Evolutionary conservation across 441 rosid genomes (phyloP).

Genomic region (Populus hybrid): DNA sequence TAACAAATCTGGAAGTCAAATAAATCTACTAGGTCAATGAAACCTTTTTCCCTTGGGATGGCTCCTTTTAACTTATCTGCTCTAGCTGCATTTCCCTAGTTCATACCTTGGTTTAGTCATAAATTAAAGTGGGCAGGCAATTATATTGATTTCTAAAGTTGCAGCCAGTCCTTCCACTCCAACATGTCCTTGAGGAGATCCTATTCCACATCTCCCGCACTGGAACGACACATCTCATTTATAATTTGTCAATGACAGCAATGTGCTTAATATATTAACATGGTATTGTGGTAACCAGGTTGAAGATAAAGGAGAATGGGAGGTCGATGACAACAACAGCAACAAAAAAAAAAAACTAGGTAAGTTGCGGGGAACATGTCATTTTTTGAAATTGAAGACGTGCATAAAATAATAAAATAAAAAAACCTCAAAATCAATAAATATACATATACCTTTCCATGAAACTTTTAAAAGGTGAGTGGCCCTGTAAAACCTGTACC

Average conservation of each 20-base stretch:
- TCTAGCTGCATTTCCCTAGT: neutral
- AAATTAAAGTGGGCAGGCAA: neutral
- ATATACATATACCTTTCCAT: slow-evolving; percentile 37
- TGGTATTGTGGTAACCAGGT: neutral
- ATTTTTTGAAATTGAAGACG: neutral
- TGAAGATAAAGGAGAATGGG: neutral
- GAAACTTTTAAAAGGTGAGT: slow-evolving; percentile 46
- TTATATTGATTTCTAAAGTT: neutral
- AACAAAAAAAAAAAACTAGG: neutral
- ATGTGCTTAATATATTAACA: neutral
- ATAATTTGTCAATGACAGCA: too few species aligned
- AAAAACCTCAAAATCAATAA: neutral
- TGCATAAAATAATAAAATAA: neutral
- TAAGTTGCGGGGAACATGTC: neutral
- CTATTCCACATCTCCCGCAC: neutral
- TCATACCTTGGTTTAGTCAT: neutral
- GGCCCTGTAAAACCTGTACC: slow-evolving; percentile 59
- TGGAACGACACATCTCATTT: too few species aligned
- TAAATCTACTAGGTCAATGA: neutral
- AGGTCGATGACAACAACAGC: neutral
- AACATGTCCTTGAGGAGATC: neutral
- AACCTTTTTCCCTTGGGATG: neutral
- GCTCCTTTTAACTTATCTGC: neutral
- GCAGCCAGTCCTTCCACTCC: neutral
- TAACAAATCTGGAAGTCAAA: neutral